Evolutionary conservation across 768 basidiomycete species (phyloP).

Genomic region (Kwoniella mangroviensis): DNA sequence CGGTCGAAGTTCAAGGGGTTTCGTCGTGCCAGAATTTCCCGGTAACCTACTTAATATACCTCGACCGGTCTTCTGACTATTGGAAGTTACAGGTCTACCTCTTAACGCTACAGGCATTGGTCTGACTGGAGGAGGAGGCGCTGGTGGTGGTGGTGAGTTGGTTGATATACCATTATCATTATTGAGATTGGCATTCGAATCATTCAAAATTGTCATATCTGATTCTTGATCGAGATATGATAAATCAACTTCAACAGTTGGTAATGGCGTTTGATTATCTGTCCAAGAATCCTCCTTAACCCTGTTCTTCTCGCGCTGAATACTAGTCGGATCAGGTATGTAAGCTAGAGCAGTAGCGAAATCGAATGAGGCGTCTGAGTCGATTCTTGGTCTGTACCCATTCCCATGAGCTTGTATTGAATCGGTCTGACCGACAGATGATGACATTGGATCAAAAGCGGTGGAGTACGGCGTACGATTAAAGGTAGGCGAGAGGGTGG

Average conservation of each 20-base stretch:
- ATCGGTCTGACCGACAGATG: background rate
- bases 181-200: constrained; percentile 4
- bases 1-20: background rate
- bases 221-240: constrained; percentile 1
- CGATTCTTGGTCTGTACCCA: background rate
- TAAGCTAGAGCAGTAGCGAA: constrained; percentile 19
- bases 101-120: constrained; percentile 15
- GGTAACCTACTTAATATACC: background rate
- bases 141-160: constrained; percentile 20
- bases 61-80: constrained; percentile 1
- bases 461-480: background rate
- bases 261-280: background rate
- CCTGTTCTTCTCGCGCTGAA: background rate
- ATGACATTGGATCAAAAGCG: background rate
- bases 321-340: background rate
- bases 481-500: background rate
- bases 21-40: no score
- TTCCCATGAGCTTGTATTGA: background rate
- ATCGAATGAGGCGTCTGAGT: constrained; percentile 18
- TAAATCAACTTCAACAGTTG: background rate
- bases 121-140: constrained; percentile 18
- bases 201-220: constrained; percentile 12
- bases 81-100: background rate
- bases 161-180: background rate
- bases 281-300: background rate